Evolutionary conservation across 1,284 basidiomycete genomes (phyloP).

Genomic region (Cryptococcus sp.): DNA sequence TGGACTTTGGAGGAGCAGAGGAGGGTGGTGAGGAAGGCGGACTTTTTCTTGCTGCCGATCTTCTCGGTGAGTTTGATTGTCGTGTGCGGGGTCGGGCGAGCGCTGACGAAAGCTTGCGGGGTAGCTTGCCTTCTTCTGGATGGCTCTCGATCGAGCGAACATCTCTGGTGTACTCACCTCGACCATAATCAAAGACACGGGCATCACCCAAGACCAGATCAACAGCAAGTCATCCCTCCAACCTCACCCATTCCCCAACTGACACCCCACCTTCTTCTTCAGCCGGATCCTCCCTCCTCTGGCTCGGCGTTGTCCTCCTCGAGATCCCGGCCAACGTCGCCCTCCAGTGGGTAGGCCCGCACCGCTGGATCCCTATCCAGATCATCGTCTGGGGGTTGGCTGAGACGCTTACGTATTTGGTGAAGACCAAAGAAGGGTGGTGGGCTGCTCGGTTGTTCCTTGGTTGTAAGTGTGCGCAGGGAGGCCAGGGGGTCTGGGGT

Average conservation of each 20-base stretch:
- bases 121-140: constrained; percentile 9
- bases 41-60: constrained; percentile 5
- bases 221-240: constrained; percentile 18
- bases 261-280: neutral
- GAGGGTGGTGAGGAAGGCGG: constrained; percentile 6
- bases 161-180: constrained; percentile 23
- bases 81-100: too few species aligned
- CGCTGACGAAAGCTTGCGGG: too few species aligned
- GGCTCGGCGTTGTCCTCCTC: constrained; percentile 40
- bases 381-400: constrained; percentile 7
- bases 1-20: constrained; percentile 6
- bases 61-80: constrained; percentile 1
- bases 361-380: neutral
- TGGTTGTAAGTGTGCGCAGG: constrained; percentile 61
- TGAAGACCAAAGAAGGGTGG: constrained; percentile 19
- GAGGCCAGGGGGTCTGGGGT: too few species aligned
- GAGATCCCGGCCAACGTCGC: constrained; percentile 40
- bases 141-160: constrained; percentile 22
- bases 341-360: constrained; percentile 30
- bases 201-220: constrained; percentile 39
- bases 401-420: neutral
- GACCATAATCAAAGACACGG: constrained; percentile 28
- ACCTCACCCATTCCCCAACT: neutral
- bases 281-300: constrained; percentile 35
- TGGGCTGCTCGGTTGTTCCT: constrained; percentile 31